These are phyloP conservation scores for Cercospora citrullina DNA, from an alignment of 2,329 filamentous ascomycete species.

Conservation along the genomic window DNA sequence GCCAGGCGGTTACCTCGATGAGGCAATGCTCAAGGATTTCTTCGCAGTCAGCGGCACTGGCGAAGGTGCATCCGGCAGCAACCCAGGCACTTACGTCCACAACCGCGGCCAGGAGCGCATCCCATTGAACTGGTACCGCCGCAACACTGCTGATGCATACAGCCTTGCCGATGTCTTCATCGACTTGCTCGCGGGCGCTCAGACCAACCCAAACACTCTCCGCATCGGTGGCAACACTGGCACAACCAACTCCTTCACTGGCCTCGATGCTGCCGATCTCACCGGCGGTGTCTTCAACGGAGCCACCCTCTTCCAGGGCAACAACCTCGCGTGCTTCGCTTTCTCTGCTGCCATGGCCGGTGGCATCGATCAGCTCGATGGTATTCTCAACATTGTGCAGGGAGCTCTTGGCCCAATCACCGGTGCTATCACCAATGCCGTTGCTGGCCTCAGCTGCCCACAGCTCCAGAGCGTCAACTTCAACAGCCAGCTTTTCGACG, in stretches of 20 bases:
- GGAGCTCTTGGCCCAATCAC: slow-evolving; percentile 15
- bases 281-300: slow-evolving; percentile 46
- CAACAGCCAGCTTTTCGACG: slow-evolving; percentile 10
- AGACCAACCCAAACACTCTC: slow-evolving; percentile 33
- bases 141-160: slow-evolving; percentile 15
- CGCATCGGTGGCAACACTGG: slow-evolving; percentile 43
- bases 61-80: slow-evolving; percentile 24
- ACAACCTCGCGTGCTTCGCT: slow-evolving; percentile 26
- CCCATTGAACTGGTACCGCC: slow-evolving; percentile 34
- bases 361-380: slow-evolving; percentile 18
- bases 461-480: neutral
- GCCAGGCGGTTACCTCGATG: slow-evolving; percentile 28
- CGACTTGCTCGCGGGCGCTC: slow-evolving; percentile 16
- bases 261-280: slow-evolving; percentile 39
- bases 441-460: neutral
- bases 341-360: slow-evolving; percentile 19
- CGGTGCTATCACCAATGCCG: slow-evolving; percentile 3
- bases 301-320: slow-evolving; percentile 20
- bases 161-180: slow-evolving; percentile 21
- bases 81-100: slow-evolving; percentile 29
- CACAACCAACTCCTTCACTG: slow-evolving; percentile 38
- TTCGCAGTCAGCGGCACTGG: slow-evolving; percentile 31
- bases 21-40: slow-evolving; percentile 29
- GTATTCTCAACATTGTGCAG: slow-evolving; percentile 3
- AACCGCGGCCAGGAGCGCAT: slow-evolving; percentile 33